Evolutionary conservation across 352 stramenopile species (phyloP), one percentile per base, ranked within the genome.

Genomic region (Pythium folliculosum): DNA sequence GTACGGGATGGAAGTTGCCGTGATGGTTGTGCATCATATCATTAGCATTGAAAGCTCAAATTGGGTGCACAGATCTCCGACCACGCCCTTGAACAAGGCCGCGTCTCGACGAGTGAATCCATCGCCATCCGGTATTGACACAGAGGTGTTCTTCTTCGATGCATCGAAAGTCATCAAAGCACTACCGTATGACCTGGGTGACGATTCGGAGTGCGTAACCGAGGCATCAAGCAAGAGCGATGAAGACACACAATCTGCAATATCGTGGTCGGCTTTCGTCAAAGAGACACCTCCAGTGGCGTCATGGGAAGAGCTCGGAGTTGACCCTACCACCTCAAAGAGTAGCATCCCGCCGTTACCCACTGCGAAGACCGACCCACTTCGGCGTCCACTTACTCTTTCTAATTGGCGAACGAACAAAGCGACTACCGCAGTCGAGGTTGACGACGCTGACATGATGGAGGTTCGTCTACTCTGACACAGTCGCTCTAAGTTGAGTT

Each of bases 371-470:
- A 12, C 27, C 2, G 35, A 27, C 47, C 17, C n/a, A 40, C 56
- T 63, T 32, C 43, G 25, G 3, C 25, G 43, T n/a, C 17, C 25
- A 19, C 12, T 63, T n/a, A 3, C 56, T 7, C 17, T 45, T 7
- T 53, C 43, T 8, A 25, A 44, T 0, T 40, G 43, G 13, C 44
- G 16, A 1, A 37, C 43, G 16, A 53, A 5, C 19, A 1, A 14
- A 12, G 17, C 3, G 12, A 40, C 16, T 16, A 47, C 21, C 0
- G 52, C 67, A 4, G 40, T 90, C 2, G 78, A 88, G 67, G 70
- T 89, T 3, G 65, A 84, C 48, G 84, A 89, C 73, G 54, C 58
- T 44, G 82, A 92, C 32, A 25, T 89, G 12, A 71, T 90, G 57
- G 72, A 89, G 80, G 82, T 92, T 27, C 9, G 57, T 64, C 45